Conservation (phyloP, 257 asterid species). For the Phtheirospermum japonicum region DNA sequence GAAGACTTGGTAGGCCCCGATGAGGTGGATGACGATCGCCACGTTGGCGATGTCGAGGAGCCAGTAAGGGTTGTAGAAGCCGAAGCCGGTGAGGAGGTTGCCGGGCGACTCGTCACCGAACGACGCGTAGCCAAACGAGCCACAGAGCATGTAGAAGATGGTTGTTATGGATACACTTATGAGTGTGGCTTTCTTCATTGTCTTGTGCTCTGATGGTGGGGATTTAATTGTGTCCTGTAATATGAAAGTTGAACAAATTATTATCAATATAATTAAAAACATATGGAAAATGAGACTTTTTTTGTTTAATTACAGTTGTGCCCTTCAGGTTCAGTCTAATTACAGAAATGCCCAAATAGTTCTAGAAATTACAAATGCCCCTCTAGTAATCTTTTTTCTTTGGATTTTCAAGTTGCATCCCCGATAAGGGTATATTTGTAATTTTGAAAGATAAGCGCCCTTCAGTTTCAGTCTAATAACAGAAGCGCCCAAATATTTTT, state of each 20-base stretch:
- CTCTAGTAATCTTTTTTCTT: too few relatives aligned
- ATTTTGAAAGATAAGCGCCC: not conserved
- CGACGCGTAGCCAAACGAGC: constrained; percentile 88
- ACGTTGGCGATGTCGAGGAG: constrained; percentile 21
- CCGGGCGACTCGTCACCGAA: constrained; percentile 86
- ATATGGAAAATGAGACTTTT: not conserved
- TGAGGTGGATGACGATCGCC: not conserved
- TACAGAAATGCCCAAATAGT: not conserved
- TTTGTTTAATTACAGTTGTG: not conserved
- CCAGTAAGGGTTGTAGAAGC: constrained; percentile 87
- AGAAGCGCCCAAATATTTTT: not conserved
- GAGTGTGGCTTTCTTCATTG: constrained; percentile 77
- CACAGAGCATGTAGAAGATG: constrained; percentile 84
- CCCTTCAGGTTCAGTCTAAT: not conserved
- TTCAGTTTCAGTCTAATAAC: not conserved
- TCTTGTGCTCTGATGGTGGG: constrained; percentile 76
- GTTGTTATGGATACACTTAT: constrained; percentile 69
- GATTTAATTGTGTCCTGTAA: constrained; percentile 72
- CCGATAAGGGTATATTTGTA: not conserved
- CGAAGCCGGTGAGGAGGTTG: constrained; percentile 83
- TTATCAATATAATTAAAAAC: not conserved
- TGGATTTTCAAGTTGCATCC: not conserved
- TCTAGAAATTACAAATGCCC: too few relatives aligned
- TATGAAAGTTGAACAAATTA: not conserved
- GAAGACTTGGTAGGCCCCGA: constrained; percentile 32